Conservation (phyloP, 495 filamentous ascomycete species). For the Penicillium lividum region DNA sequence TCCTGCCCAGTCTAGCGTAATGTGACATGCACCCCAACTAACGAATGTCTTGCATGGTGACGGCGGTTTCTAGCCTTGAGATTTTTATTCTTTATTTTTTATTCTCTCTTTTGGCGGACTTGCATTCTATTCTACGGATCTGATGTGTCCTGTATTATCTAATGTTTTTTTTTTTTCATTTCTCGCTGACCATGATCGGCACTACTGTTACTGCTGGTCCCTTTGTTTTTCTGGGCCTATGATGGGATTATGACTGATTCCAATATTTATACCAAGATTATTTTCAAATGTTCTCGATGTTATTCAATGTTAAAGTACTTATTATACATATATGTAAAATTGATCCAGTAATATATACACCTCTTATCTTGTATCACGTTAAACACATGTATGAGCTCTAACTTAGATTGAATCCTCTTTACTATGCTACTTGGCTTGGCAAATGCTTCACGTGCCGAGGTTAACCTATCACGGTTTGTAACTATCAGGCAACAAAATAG, state of each 20-base stretch:
- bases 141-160: constrained; percentile 4
- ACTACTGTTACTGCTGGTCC: constrained; percentile 2
- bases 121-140: neutral
- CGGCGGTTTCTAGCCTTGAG: constrained; percentile 3
- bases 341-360: too few relatives aligned
- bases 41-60: constrained; percentile 6
- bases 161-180: neutral
- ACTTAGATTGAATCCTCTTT: too few relatives aligned
- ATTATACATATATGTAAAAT: too few relatives aligned
- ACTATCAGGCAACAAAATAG: too few relatives aligned
- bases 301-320: too few relatives aligned
- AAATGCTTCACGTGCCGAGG: too few relatives aligned
- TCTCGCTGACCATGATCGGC: neutral
- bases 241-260: neutral
- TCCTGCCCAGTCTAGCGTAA: constrained; percentile 9
- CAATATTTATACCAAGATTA: too few relatives aligned
- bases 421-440: too few relatives aligned
- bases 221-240: neutral
- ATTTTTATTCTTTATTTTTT: neutral
- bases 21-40: constrained; percentile 9
- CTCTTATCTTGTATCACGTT: too few relatives aligned
- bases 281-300: too few relatives aligned
- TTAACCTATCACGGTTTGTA: too few relatives aligned
- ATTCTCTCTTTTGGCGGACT: neutral
- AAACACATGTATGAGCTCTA: too few relatives aligned